Base-by-base conservation (phyloP, 257 asterid species). In the Thymus quinquecostatus region DNA sequence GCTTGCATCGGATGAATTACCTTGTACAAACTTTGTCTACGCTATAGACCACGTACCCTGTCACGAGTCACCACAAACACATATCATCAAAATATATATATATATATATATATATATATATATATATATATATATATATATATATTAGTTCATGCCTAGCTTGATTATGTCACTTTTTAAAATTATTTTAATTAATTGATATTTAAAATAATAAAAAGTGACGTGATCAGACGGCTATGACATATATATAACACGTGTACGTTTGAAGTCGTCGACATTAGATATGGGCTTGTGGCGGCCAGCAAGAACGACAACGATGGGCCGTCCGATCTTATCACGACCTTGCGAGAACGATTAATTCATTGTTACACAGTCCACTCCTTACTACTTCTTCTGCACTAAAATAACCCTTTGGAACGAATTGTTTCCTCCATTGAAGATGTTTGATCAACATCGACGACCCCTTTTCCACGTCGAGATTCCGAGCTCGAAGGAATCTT, bases 401-500 rank as follows among this genome's bases (percentile, higher is more conserved):
- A 66, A 82, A 72, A 50, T 10, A 75, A 57, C 83, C 83, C 29
- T 72, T 82, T 55, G 86, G 86, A 48, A 82, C 83, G 68, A 87
- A 82, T 60, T 87, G 90, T 73, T 76, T 85, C 82, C 90, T 85
- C 96, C 96, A 89, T 21, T 73, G 85, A 55, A 86, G 74, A 75
- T 80, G 83, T 79, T 87, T 89, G 57, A 89, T 73, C 8, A 87
- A 71, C 80, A 89, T 79, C 13, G 80, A 44, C 14, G 87, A 76
- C 59, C 92, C 94, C 80, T 89, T 87, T 34, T 89, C 96, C 50
- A 85, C 81, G 66, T 89, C 92, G 0, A 81, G 81, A 85, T 89
- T 89, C 48, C 96, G 87, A 56, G 96, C 94, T 63, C 96, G 77
- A 28, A 89, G 83, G 68, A 89, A 89, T 71, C 96, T 82, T 4